Evolutionary conservation across 2,329 filamentous ascomycete species (phyloP).

Genomic region (Ophiostoma populinum): DNA sequence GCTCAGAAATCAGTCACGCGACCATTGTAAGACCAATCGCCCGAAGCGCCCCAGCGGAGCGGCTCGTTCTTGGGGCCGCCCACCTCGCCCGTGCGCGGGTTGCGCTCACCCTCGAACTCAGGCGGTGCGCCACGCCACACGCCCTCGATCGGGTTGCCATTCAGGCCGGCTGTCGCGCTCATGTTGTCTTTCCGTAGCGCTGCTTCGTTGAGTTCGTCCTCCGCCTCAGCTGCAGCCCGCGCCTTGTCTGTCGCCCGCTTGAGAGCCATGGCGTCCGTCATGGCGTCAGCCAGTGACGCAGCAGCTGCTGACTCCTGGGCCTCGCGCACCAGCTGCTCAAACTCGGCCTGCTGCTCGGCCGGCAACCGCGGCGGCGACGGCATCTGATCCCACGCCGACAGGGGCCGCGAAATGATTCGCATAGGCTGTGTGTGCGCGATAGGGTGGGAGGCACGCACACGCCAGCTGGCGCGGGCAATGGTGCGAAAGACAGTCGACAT

Average conservation of each 20-base stretch:
- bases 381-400: conserved; percentile 26
- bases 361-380: conserved; percentile 76
- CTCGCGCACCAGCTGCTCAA: conserved; percentile 64
- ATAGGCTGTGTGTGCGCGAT: too few relatives aligned
- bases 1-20: conserved; percentile 81
- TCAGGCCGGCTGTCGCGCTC: conserved; percentile 5
- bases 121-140: conserved; percentile 62
- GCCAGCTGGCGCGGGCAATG: too few relatives aligned
- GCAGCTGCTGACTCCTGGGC: conserved; percentile 24
- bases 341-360: conserved; percentile 75
- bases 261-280: conserved; percentile 1
- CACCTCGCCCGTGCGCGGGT: conserved; percentile 88
- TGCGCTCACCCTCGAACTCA: conserved; percentile 82
- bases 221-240: conserved; percentile 2
- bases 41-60: conserved; percentile 59
- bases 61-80: conserved; percentile 97
- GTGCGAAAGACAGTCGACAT: too few relatives aligned
- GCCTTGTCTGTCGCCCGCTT: neutral
- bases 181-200: conserved; percentile 18
- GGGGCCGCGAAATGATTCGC: too few relatives aligned
- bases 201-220: conserved; percentile 28
- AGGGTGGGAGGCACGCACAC: too few relatives aligned
- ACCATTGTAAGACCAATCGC: conserved; percentile 88
- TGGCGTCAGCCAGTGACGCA: conserved; percentile 8
- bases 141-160: conserved; percentile 26